phyloP scores from a whole-genome alignment of 805 yeast genomes.

The Suhomyces tanzawaensis region DNA sequence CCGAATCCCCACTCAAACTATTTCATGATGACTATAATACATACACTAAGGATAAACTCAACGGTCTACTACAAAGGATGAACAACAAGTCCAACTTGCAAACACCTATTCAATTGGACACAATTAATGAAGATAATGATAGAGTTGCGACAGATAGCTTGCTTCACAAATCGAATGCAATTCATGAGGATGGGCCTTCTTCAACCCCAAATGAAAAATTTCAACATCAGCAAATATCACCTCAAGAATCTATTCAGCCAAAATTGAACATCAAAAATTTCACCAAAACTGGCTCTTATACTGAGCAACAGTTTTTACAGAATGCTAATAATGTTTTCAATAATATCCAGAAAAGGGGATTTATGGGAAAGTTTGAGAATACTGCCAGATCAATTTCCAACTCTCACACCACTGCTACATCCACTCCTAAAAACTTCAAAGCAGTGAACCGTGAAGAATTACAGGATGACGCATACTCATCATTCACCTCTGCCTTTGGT shows the following conservation, averaged over 20 bases:
- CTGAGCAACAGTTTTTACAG: conserved; percentile 34
- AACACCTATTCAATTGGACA: conserved; percentile 6
- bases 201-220: neutral
- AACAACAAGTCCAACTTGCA: conserved; percentile 15
- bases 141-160: conserved; percentile 1
- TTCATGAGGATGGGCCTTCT: conserved; percentile 1
- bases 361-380: conserved; percentile 7
- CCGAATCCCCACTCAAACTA: conserved; percentile 42
- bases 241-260: conserved; percentile 10
- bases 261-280: conserved; percentile 30
- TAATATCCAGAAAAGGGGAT: conserved; percentile 37
- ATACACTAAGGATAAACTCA: conserved; percentile 35
- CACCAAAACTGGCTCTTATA: conserved; percentile 30
- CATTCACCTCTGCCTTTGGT: conserved; percentile 33
- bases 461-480: conserved; percentile 24
- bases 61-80: conserved; percentile 24
- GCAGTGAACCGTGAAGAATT: conserved; percentile 10
- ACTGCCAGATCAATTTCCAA: conserved; percentile 11
- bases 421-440: conserved; percentile 36
- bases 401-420: conserved; percentile 32
- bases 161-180: conserved; percentile 1
- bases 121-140: conserved; percentile 1
- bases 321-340: conserved; percentile 41
- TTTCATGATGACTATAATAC: conserved; percentile 41
- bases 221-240: neutral